Base-by-base conservation (phyloP, 2,329 filamentous ascomycete species). In the Scedosporium apiospermum region DNA sequence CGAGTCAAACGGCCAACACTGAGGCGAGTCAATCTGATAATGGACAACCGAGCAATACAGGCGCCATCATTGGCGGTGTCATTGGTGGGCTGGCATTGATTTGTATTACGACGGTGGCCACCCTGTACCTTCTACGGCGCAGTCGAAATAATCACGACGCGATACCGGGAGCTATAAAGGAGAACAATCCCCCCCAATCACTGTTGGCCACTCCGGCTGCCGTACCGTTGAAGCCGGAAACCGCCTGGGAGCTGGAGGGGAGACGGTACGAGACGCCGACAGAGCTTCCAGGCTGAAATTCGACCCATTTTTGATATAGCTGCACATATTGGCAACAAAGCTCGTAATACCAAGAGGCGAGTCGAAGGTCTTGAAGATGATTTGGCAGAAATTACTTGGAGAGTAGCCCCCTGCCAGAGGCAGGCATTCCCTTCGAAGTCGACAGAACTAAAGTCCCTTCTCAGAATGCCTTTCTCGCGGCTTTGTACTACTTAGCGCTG, bases 1-100 rank as follows among this genome's bases (percentile, higher is more conserved):
- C 34, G 10, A 6, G 34, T 4, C 34, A 38, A 6, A 38, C 2
- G 4, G 34, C 34, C 10, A 12, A 14, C 34, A 12, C 10, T 34
- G 30, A 38, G 10, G 1, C 18, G 30, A n/a, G 44, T 14, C 12
- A 26, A 51, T 58, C 46, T 6, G 26, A 58, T 2, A 6, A 9
- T 4, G 34, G 14, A 10, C 44, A 63, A 0, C 10, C 68, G 2
- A 72, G 67, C 60, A 71, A 72, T 58, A 70, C 64, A 1, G 70
- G 69, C 5, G 68, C 69, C 30, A 75, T 76, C 42, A 65, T 75
- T 10, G 73, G 73, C 5, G 74, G 72, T 4, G 68, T 72, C 2
- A 62, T 76, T 12, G 73, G 72, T 6, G 71, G 73, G 1, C 62
- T 76, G 2, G 72, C 69, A 2, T 66, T 76, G 2, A 16, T 77